Base-by-base conservation (phyloP, 2,329 filamentous ascomycete species). In the Neospermospora avenae region DNA sequence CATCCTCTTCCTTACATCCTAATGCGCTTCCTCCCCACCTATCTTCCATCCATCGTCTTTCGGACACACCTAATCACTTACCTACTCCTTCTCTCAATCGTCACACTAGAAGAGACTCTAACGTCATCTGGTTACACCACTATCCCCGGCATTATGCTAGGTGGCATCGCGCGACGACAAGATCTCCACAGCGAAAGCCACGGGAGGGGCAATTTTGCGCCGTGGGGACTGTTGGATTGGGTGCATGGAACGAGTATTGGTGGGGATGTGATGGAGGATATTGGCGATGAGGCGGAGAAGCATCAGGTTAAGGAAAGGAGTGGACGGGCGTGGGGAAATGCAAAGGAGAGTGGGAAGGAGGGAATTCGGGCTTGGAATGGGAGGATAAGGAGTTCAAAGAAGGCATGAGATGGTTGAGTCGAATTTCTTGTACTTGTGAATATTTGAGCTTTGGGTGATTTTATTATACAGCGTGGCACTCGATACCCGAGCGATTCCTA, bases 51-150 rank as follows among this genome's bases (percentile, higher is more conserved):
- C 1, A 74, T 86, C 20, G 65, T 82, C n/a, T 78, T 90, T 42
- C 84, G 85, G 8, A 85, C 87, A 37, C 89, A 92, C 71, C 79
- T 91, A 3, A 77, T 91, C n/a, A 90, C 86, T 0, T 91, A 87
- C 75, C 80, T 90, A 58, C 68, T 89, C 11, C 82, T 90, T 63
- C 77, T 86, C 16, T 79, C 81, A 0, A 70, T 91, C 25, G 81
- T 82, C 63, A 88, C 86, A 2, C 69, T 86, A 0, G 86, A 91
- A 65, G 87, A 90, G 65, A 84, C 84, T 0, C 76, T 90, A 51
- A 77, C 85, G 28, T 84, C 84, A 74, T 89, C 84, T 0, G 88
- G 88, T 0, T 92, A 91, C 73, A 82, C 79, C 16, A 75, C 84
- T 6, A 67, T 83, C 0, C 81, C 81, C 0, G 79, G 77, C 0